Conservation (phyloP, 2,329 filamentous ascomycete species). For the Atkinsonella texensis region DNA sequence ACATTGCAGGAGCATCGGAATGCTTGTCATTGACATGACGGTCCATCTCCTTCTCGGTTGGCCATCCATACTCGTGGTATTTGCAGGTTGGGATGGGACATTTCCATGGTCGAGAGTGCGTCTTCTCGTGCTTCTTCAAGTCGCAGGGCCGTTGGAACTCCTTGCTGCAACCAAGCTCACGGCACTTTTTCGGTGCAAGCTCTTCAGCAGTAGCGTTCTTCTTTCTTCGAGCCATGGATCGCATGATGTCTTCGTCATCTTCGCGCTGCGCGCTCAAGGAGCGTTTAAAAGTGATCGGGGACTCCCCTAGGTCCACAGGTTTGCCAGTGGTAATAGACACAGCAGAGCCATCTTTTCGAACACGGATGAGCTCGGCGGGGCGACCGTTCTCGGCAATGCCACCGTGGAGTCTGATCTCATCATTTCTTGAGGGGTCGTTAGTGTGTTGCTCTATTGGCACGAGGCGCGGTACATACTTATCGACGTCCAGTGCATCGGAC, state of each 20-base stretch:
- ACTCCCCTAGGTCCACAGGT: slow-evolving; percentile 44
- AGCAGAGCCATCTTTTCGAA: slow-evolving; percentile 67
- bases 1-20: slow-evolving; percentile 66
- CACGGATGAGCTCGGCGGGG: slow-evolving; percentile 71
- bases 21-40: slow-evolving; percentile 96
- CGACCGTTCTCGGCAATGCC: slow-evolving; percentile 72
- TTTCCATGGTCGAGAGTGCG: slow-evolving; percentile 93
- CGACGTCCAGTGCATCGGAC: slow-evolving; percentile 45
- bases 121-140: slow-evolving; percentile 96
- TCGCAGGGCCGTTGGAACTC: slow-evolving; percentile 96
- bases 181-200: slow-evolving; percentile 67
- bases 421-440: slow-evolving; percentile 27
- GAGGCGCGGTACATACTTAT: slow-evolving; percentile 36
- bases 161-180: slow-evolving; percentile 67
- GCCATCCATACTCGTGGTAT: slow-evolving; percentile 83
- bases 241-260: slow-evolving; percentile 71
- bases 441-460: slow-evolving; percentile 16
- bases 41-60: slow-evolving; percentile 94
- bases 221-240: slow-evolving; percentile 92
- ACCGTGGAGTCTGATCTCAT: slow-evolving; percentile 69
- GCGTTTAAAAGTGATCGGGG: slow-evolving; percentile 46
- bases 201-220: slow-evolving; percentile 83
- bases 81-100: slow-evolving; percentile 75
- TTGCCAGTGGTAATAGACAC: slow-evolving; percentile 66
- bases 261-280: slow-evolving; percentile 57